Conservation (phyloP, 2,329 filamentous ascomycete species). For the Calonectria pseudoreteaudii region DNA sequence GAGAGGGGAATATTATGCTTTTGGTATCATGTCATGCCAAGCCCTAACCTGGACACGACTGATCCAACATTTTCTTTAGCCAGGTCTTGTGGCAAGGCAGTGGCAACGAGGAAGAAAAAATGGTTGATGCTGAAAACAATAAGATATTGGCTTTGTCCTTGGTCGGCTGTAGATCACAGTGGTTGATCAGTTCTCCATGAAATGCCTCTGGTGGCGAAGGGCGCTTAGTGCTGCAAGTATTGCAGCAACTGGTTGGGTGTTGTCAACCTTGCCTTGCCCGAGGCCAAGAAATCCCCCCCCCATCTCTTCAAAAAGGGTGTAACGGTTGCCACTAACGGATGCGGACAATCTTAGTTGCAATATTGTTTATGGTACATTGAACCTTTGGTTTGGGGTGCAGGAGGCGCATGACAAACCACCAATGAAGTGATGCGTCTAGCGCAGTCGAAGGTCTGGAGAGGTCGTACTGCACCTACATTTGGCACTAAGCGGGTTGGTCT, state of each 20-base stretch:
- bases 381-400: slow-evolving; percentile 33
- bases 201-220: slow-evolving; percentile 33
- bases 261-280: slow-evolving; percentile 16
- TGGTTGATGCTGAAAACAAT: slow-evolving; percentile 19
- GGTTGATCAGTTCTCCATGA: slow-evolving; percentile 30
- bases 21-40: slow-evolving; percentile 22
- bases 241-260: slow-evolving; percentile 14
- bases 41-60: slow-evolving; percentile 1
- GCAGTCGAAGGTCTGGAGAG: slow-evolving; percentile 27
- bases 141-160: slow-evolving; percentile 28
- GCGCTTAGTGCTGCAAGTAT: slow-evolving; percentile 7
- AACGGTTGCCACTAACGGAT: slow-evolving; percentile 38
- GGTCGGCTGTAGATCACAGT: slow-evolving; percentile 11
- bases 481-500: slow-evolving; percentile 34
- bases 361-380: slow-evolving; percentile 35
- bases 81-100: slow-evolving; percentile 16
- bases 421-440: slow-evolving; percentile 34
- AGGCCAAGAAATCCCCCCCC: neutral
- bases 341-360: slow-evolving; percentile 23
- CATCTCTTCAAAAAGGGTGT: slow-evolving; percentile 16
- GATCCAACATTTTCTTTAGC: neutral
- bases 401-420: slow-evolving; percentile 21
- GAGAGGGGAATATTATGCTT: neutral
- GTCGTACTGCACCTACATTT: slow-evolving; percentile 34
- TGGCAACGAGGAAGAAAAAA: slow-evolving; percentile 29